Percentiles rank a stretch among this genome's conserved stretches.
Evolutionary conservation across 2,329 filamentous ascomycete species (phyloP).

Genomic region (Orbilia brochopaga): DNA sequence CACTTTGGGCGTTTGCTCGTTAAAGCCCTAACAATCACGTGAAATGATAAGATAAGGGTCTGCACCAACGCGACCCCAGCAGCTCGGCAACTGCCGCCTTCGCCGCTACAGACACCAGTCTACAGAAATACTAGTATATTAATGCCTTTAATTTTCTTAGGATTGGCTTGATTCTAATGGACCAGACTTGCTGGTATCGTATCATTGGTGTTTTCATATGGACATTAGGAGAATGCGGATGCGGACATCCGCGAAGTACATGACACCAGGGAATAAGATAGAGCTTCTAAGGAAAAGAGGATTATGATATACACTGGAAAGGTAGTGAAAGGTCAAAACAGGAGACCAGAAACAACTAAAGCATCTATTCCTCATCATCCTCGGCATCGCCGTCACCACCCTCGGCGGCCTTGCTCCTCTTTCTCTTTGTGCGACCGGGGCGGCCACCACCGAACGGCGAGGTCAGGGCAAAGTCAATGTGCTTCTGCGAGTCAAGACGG

Average conservation of each 20-base stretch:
- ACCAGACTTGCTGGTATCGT: constrained; percentile 46
- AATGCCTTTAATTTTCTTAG: too few species aligned
- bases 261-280: constrained; percentile 23
- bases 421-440: constrained; percentile 96
- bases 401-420: constrained; percentile 98
- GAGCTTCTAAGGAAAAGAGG: constrained; percentile 35
- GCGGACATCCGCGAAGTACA: constrained; percentile 16
- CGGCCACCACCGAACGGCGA: constrained; percentile 98
- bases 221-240: constrained; percentile 46
- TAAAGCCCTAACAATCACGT: constrained; percentile 45
- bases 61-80: background rate
- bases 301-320: constrained; percentile 48
- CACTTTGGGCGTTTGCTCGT: constrained; percentile 32
- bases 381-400: constrained; percentile 78
- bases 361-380: constrained; percentile 75
- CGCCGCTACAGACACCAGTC: too few species aligned
- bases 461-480: constrained; percentile 98
- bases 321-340: constrained; percentile 17
- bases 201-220: constrained; percentile 46
- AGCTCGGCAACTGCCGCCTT: too few species aligned
- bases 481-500: constrained; percentile 99
- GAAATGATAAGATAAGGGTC: constrained; percentile 49
- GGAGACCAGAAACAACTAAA: constrained; percentile 4
- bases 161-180: constrained; percentile 17
- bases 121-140: too few species aligned